Conservation (phyloP, 305 asterid genomes). For the Coffea humblotiana region DNA sequence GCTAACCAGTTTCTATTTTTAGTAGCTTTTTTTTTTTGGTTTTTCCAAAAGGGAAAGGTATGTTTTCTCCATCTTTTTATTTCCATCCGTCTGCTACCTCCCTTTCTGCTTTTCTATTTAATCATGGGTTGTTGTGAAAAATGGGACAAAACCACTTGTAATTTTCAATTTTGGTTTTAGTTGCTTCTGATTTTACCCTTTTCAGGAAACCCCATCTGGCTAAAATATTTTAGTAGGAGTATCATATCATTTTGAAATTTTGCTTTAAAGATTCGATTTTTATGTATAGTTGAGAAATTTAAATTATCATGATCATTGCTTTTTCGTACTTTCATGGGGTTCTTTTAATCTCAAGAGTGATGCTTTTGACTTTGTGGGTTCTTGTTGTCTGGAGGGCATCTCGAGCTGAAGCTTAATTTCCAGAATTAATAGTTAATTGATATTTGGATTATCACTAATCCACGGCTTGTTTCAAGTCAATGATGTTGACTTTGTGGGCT, state of each 20-base stretch:
- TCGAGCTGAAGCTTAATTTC: background rate
- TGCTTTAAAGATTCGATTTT: background rate
- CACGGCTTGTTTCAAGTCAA: background rate
- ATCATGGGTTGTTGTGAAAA: background rate
- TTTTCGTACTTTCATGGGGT: background rate
- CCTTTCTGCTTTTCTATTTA: background rate
- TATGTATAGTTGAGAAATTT: background rate
- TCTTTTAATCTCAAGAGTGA: background rate
- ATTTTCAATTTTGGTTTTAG: background rate
- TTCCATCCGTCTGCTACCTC: background rate
- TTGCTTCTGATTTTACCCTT: background rate
- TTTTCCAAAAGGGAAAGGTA: background rate
- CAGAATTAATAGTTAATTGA: background rate
- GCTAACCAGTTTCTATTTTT: slow-evolving; percentile 1
- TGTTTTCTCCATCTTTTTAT: background rate
- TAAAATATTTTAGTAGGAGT: background rate
- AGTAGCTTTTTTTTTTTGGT: background rate
- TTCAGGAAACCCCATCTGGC: background rate
- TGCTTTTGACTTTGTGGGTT: slow-evolving; percentile 1
- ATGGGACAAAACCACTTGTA: background rate
- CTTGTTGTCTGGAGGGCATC: slow-evolving; percentile 7
- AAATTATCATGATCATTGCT: background rate
- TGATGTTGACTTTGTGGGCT: background rate
- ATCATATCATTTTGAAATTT: background rate
- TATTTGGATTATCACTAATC: background rate